These are phyloP conservation scores for Gossypium sturtianum DNA, from an alignment of 345 rosid species.

Conservation along the genomic window DNA sequence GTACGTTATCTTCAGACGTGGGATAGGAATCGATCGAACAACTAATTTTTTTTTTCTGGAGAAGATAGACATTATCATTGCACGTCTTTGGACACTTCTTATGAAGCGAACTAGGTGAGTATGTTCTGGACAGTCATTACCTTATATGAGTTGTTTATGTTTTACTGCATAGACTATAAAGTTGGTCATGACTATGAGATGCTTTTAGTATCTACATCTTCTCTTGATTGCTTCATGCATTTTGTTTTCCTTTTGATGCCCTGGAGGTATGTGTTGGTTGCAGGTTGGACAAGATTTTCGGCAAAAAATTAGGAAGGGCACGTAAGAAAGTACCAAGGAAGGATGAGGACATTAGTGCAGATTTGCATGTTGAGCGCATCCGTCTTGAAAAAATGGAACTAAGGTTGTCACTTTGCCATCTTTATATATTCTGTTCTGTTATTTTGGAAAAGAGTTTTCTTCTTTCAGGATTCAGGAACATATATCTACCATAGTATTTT, in stretches of 20 bases:
- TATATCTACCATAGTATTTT: background rate
- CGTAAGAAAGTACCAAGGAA: slow-evolving; percentile 57
- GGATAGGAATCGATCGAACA: slow-evolving; percentile 66
- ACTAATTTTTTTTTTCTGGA: slow-evolving; percentile 45
- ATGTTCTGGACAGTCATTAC: background rate
- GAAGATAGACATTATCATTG: slow-evolving; percentile 52
- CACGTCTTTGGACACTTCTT: slow-evolving; percentile 47
- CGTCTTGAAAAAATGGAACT: slow-evolving; percentile 60
- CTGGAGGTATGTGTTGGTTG: slow-evolving; percentile 21
- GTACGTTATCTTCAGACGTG: slow-evolving; percentile 71
- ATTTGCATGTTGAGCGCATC: slow-evolving; percentile 50
- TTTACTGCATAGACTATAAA: background rate
- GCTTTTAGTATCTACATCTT: background rate
- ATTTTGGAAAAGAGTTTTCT: no score
- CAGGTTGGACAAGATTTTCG: slow-evolving; percentile 62
- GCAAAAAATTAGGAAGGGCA: slow-evolving; percentile 33
- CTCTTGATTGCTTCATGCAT: slow-evolving; percentile 5
- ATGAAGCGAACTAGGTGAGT: slow-evolving; percentile 52
- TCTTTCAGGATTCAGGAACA: no score
- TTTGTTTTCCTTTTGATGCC: slow-evolving; percentile 13
- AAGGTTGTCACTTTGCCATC: slow-evolving; percentile 33
- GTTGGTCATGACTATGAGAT: background rate
- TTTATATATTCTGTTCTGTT: no score
- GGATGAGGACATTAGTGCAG: slow-evolving; percentile 42
- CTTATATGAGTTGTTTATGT: slow-evolving; percentile 5